These are phyloP conservation scores for Solanum hybrid DNA, from an alignment of 305 asterid genomes.

Conservation along the genomic window DNA sequence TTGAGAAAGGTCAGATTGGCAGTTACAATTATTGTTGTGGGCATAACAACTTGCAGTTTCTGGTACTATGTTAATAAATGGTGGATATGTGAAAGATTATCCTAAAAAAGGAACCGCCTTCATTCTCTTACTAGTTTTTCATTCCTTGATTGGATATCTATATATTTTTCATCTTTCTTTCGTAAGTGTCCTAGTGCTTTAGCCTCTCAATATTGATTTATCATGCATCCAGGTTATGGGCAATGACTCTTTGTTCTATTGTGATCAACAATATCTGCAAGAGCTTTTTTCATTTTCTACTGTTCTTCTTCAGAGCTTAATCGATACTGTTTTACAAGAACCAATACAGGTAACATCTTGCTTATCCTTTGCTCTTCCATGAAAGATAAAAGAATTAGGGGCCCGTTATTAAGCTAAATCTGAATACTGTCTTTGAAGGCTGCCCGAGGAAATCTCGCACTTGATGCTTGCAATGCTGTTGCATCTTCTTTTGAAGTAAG, in stretches of 20 bases:
- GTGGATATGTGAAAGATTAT: background rate
- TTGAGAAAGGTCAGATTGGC: too few relatives aligned
- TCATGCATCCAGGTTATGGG: slow-evolving; percentile 36
- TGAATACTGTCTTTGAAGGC: slow-evolving; percentile 33
- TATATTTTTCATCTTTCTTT: background rate
- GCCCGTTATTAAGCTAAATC: background rate
- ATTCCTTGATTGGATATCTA: background rate
- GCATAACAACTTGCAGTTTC: background rate
- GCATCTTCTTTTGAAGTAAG: slow-evolving; percentile 64
- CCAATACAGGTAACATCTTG: slow-evolving; percentile 41
- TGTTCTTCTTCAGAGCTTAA: slow-evolving; percentile 37
- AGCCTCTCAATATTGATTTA: background rate
- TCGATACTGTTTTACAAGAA: slow-evolving; percentile 45
- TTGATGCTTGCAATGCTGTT: slow-evolving; percentile 67
- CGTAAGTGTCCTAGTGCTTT: background rate
- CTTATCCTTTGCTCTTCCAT: background rate
- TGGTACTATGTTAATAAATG: background rate
- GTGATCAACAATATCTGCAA: slow-evolving; percentile 38
- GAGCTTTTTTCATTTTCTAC: slow-evolving; percentile 48
- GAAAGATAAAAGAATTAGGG: background rate
- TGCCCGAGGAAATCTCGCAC: slow-evolving; percentile 59
- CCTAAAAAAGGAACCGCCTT: background rate
- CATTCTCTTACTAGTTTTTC: background rate
- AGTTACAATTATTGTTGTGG: background rate
- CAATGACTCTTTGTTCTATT: slow-evolving; percentile 39